Evolutionary conservation across 495 filamentous ascomycete species (phyloP), one percentile per base, ranked within the genome.

Genomic region (Annulohypoxylon maeteangense): DNA sequence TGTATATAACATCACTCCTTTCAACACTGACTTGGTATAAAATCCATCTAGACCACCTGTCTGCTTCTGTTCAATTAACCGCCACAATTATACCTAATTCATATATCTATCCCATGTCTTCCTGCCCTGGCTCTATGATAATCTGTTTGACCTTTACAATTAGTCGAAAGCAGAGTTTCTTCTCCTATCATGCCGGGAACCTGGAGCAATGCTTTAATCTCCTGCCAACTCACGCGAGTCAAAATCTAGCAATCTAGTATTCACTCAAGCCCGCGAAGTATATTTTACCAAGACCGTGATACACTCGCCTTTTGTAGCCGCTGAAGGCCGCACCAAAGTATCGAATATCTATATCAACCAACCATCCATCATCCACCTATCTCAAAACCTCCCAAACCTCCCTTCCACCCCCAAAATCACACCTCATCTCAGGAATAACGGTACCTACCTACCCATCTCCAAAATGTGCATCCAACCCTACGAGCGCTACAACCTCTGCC

Each of bases 381-480:
- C 34, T 4, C 36, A 40, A 12, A 1, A 40, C 36, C 36, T 16
- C 36, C 4, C n/a, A n/a, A n/a, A n/a, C 10, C 36, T 12, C 36
- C 11, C 14, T 4, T 40, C 36, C n/a, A 12, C 36, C 36, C 12
- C 14, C 36, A 29, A 2, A 6, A 6, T 2, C 27, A 2, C 27
- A 47, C 16, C 18, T 8, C 4, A 47, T 7, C 42, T 18, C 14
- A 44, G 12, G 10, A n/a, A 1, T 7, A 4, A 7, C 14, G 4
- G 3, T 20, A 47, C 45, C 25, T 4, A 50, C 45, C 45, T 2
- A 11, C 45, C 45, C 20, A 25, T 14, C 54, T 10, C 36, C 54
- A 40, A 40, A 11, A 57, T 57, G 54, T 57, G 54, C 32, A 23
- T 14, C 20, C 54, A 57, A 23, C 4, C 1, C 32, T 57, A 57